Percentiles rank a stretch among this genome's conserved stretches.
These are phyloP conservation scores for Aureobasidium sp. DNA, from an alignment of 2,329 filamentous ascomycete genomes.

Conservation along the genomic window DNA sequence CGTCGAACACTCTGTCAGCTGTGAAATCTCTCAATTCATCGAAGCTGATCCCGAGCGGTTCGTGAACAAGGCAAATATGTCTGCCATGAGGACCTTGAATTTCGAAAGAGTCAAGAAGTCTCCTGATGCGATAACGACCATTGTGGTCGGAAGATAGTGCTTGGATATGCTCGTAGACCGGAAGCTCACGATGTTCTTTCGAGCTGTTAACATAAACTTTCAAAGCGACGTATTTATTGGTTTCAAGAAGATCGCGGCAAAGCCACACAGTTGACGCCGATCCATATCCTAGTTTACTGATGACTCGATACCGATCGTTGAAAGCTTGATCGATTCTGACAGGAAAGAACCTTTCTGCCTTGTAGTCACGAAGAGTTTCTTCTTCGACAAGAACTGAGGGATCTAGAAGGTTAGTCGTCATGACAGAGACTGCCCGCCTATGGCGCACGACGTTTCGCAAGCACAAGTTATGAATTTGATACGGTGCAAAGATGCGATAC, in stretches of 20 bases:
- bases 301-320: conserved; percentile 30
- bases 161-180: conserved; percentile 27
- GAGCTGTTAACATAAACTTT: conserved; percentile 32
- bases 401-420: conserved; percentile 1
- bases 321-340: conserved; percentile 32
- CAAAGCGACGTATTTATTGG: conserved; percentile 26
- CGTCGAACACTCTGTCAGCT: conserved; percentile 11
- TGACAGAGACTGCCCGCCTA: neutral
- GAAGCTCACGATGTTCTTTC: conserved; percentile 27
- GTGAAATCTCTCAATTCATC: conserved; percentile 29
- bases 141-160: conserved; percentile 22
- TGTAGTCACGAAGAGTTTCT: conserved; percentile 24
- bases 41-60: conserved; percentile 35
- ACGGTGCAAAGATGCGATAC: neutral
- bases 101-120: conserved; percentile 32
- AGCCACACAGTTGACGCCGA: conserved; percentile 39
- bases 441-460: neutral
- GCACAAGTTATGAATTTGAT: neutral
- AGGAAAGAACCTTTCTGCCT: conserved; percentile 32
- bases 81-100: conserved; percentile 27
- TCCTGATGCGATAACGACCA: conserved; percentile 29
- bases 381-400: conserved; percentile 22
- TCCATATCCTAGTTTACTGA: conserved; percentile 41
- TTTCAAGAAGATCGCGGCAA: conserved; percentile 30
- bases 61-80: conserved; percentile 32